These are phyloP conservation scores for Rhizophagus clarus DNA, from an alignment of 192 early-diverging fungal genomes.

Conservation along the genomic window DNA sequence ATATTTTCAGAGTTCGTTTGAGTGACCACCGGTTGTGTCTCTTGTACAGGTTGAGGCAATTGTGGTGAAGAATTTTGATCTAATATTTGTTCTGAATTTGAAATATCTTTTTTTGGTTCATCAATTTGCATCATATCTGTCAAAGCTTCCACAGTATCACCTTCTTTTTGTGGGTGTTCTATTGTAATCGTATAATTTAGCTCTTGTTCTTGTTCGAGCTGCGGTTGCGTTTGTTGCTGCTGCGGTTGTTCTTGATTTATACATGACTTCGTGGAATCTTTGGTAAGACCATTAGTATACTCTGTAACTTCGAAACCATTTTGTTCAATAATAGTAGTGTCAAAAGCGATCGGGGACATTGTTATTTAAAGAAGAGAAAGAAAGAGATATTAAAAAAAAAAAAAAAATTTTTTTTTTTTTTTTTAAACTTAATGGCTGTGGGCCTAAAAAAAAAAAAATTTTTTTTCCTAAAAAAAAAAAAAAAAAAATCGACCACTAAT, in stretches of 20 bases:
- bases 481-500: too few relatives aligned
- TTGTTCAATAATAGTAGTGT: background rate
- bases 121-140: background rate
- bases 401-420: too few relatives aligned
- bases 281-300: background rate
- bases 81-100: background rate
- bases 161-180: too few relatives aligned
- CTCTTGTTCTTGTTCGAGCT: background rate
- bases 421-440: too few relatives aligned
- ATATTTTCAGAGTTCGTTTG: background rate
- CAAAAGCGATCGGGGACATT: conserved; percentile 12
- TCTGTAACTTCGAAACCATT: background rate
- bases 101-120: background rate
- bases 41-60: too few relatives aligned
- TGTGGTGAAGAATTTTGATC: background rate
- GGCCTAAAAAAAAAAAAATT: too few relatives aligned
- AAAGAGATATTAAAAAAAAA: too few relatives aligned
- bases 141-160: too few relatives aligned
- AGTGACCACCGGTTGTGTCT: background rate
- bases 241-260: background rate
- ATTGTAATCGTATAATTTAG: background rate
- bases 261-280: background rate
- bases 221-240: background rate
- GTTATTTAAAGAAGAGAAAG: too few relatives aligned
- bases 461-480: too few relatives aligned